Percentiles rank a stretch among this genome's conserved stretches.
These are phyloP conservation scores for Fusarium guadeloupense DNA, from an alignment of 2,329 filamentous ascomycete genomes.

Conservation along the genomic window DNA sequence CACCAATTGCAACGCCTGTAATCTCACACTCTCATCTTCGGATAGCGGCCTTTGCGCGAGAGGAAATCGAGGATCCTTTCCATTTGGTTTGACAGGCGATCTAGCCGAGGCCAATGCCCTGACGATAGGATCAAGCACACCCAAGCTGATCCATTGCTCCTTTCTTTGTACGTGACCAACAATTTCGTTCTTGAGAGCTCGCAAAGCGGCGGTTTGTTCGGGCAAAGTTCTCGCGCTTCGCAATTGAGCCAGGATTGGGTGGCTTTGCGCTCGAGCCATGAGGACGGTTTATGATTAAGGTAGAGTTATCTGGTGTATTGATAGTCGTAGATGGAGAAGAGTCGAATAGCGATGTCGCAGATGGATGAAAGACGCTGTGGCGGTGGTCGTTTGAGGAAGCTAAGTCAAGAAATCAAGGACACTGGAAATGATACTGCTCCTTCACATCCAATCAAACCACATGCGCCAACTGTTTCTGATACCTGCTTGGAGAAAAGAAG, in stretches of 20 bases:
- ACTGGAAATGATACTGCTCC: slow-evolving; percentile 25
- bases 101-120: slow-evolving; percentile 54
- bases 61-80: slow-evolving; percentile 51
- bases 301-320: neutral
- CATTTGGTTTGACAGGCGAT: slow-evolving; percentile 48
- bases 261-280: slow-evolving; percentile 65
- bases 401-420: slow-evolving; percentile 11
- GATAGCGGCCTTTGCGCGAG: slow-evolving; percentile 54
- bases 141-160: slow-evolving; percentile 76
- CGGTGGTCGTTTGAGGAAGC: slow-evolving; percentile 21
- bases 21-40: slow-evolving; percentile 72
- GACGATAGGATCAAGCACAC: slow-evolving; percentile 70
- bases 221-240: slow-evolving; percentile 60
- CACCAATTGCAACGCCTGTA: slow-evolving; percentile 86
- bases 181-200: slow-evolving; percentile 85
- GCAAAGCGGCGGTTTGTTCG: slow-evolving; percentile 70
- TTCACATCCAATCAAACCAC: slow-evolving; percentile 29
- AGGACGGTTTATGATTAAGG: slow-evolving; percentile 23
- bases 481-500: slow-evolving; percentile 5
- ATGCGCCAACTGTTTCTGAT: slow-evolving; percentile 11
- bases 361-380: slow-evolving; percentile 13
- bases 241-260: slow-evolving; percentile 66
- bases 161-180: slow-evolving; percentile 90
- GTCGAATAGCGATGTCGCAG: neutral
- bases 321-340: neutral